These are phyloP conservation scores for Ascobolus immersus DNA, from an alignment of 495 filamentous ascomycete species.

Conservation along the genomic window DNA sequence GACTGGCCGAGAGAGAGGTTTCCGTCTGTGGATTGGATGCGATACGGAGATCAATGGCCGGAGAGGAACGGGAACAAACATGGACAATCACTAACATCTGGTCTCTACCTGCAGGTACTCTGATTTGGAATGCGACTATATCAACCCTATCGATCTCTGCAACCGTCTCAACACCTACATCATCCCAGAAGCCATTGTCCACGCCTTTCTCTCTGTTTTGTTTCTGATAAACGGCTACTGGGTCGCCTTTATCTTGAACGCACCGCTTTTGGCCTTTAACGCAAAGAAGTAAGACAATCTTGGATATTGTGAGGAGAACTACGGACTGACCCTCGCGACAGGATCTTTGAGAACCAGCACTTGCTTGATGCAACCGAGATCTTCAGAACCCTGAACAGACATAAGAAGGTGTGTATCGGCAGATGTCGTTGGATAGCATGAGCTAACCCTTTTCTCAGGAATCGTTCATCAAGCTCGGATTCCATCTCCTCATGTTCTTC, in stretches of 20 bases:
- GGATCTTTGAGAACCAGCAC: conserved; percentile 91
- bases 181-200: conserved; percentile 91
- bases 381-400: conserved; percentile 93
- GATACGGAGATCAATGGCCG: too few species aligned
- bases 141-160: conserved; percentile 99
- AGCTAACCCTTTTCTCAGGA: conserved; percentile 30
- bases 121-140: conserved; percentile 51
- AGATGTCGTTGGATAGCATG: background rate
- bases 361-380: conserved; percentile 96
- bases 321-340: conserved; percentile 18
- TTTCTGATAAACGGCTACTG: conserved; percentile 99
- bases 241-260: conserved; percentile 72
- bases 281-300: conserved; percentile 63
- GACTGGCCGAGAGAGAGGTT: too few species aligned
- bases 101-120: conserved; percentile 12
- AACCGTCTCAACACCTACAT: conserved; percentile 99
- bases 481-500: conserved; percentile 99
- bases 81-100: too few species aligned
- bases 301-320: background rate
- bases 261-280: conserved; percentile 82
- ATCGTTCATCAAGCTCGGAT: conserved; percentile 96
- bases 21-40: too few species aligned
- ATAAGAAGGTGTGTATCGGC: conserved; percentile 61
- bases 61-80: background rate
- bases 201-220: conserved; percentile 75